phyloP scores from a whole-genome alignment of 257 asterid genomes.

The Plantago elongata region DNA sequence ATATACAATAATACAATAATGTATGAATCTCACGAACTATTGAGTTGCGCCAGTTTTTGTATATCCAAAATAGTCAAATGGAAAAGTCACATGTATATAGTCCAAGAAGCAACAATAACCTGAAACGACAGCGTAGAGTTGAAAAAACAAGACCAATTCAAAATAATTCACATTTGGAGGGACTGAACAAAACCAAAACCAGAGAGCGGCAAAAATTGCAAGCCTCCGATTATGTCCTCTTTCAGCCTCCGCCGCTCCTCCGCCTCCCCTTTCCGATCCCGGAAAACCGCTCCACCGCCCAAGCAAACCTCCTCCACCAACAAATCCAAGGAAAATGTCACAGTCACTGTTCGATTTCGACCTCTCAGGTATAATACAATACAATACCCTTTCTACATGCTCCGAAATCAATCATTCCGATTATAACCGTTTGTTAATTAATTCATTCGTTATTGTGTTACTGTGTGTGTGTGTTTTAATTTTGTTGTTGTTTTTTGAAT shows the following conservation, averaged over 20 bases:
- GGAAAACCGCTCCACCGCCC: conserved; percentile 34
- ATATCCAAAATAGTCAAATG: too few relatives aligned
- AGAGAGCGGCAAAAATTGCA: conserved; percentile 34
- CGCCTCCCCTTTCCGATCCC: conserved; percentile 50
- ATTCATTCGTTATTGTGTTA: background rate
- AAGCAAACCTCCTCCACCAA: conserved; percentile 19
- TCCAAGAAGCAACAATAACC: background rate
- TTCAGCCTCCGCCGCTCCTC: conserved; percentile 41
- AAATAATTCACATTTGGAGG: conserved; percentile 31
- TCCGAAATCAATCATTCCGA: background rate
- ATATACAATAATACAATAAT: too few relatives aligned
- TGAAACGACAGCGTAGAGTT: background rate
- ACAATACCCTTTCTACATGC: background rate
- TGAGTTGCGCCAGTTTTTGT: too few relatives aligned
- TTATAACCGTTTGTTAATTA: background rate
- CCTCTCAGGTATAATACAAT: conserved; percentile 59
- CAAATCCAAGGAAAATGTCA: conserved; percentile 62
- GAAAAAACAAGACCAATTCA: conserved; percentile 19
- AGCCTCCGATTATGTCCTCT: conserved; percentile 30
- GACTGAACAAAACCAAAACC: conserved; percentile 12
- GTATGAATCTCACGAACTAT: too few relatives aligned
- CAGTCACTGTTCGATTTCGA: conserved; percentile 84
- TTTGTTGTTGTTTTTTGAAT: background rate
- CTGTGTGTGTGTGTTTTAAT: background rate
- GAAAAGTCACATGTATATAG: too few relatives aligned